These are phyloP conservation scores for Apophysomyces ossiformis DNA, from an alignment of 371 early-diverging fungal species.

Conservation along the genomic window DNA sequence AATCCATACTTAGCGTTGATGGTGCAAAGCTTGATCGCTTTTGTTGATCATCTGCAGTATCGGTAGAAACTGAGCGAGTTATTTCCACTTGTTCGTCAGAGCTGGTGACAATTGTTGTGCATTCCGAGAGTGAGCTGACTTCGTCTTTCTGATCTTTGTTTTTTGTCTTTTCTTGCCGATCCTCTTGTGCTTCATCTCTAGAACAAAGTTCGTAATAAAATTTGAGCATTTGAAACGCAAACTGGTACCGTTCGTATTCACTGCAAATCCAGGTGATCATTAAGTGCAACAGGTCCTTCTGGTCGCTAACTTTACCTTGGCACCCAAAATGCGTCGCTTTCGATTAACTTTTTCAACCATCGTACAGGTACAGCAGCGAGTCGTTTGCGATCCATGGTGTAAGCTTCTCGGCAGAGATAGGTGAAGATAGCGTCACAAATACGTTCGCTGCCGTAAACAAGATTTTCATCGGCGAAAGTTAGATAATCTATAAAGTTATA, in stretches of 20 bases:
- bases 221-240: constrained; percentile 51
- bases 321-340: constrained; percentile 70
- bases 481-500: constrained; percentile 60
- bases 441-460: constrained; percentile 59
- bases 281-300: neutral
- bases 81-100: neutral
- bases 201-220: constrained; percentile 16
- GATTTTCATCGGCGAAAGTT: constrained; percentile 55
- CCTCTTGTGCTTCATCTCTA: neutral
- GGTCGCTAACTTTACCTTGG: constrained; percentile 39
- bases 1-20: constrained; percentile 5
- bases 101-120: neutral
- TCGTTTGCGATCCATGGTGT: constrained; percentile 31
- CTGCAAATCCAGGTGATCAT: constrained; percentile 14
- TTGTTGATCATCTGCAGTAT: constrained; percentile 8
- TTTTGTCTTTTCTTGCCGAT: neutral
- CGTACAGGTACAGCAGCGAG: constrained; percentile 49
- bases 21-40: constrained; percentile 23
- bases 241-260: constrained; percentile 63
- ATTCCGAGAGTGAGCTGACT: neutral
- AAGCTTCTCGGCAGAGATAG: constrained; percentile 66
- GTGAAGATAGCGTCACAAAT: constrained; percentile 64
- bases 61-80: neutral
- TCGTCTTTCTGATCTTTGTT: constrained; percentile 20
- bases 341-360: constrained; percentile 63